Conservation (phyloP, 139 green algal species). For the Closterium sp. region DNA sequence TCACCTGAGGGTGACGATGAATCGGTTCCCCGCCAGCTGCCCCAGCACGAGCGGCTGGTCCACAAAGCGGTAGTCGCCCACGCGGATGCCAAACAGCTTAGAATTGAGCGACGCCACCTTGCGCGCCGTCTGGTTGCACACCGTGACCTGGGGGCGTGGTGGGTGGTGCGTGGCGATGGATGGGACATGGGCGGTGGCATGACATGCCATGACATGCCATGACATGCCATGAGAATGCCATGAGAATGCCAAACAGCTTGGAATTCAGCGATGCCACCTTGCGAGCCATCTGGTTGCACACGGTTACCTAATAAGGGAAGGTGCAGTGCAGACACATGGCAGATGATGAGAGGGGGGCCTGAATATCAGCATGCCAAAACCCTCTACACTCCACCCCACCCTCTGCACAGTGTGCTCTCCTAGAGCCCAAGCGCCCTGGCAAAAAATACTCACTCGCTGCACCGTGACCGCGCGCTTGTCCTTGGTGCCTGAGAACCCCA, state of each 20-base stretch:
- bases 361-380: no score
- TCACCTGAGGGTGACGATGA: constrained; percentile 67
- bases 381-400: no score
- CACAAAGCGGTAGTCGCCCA: constrained; percentile 69
- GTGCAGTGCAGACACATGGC: no score
- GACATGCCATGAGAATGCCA: no score
- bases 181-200: no score
- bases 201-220: no score
- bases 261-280: no score
- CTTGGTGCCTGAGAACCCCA: constrained; percentile 83
- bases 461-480: constrained; percentile 88
- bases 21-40: constrained; percentile 75
- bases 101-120: constrained; percentile 59
- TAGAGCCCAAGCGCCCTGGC: background rate
- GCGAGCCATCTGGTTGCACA: no score
- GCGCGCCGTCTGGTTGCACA: constrained; percentile 60
- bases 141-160: constrained; percentile 56
- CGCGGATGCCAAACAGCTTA: constrained; percentile 56
- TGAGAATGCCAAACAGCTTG: no score
- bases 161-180: no score
- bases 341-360: no score
- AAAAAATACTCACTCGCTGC: constrained; percentile 61
- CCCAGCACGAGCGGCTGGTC: constrained; percentile 63
- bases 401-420: background rate
- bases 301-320: no score